Evolutionary conservation across 257 asterid genomes (phyloP), one percentile per base, ranked within the genome.

Genomic region (Echium plantagineum): DNA sequence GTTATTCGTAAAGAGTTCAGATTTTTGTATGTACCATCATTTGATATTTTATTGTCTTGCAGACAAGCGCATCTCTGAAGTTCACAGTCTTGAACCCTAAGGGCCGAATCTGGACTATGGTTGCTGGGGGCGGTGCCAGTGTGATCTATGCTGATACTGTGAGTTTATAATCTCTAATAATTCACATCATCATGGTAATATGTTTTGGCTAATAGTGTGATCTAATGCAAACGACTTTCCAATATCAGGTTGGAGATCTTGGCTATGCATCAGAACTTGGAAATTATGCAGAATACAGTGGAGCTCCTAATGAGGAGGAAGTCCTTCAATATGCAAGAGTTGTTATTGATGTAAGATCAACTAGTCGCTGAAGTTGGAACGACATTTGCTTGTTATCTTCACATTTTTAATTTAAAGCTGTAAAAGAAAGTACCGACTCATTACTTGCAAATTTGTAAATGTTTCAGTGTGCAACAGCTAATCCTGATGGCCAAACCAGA

Each of bases 41-140:
- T 32, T 32, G 42, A 32, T 32, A 16, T 55, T 51, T 48, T 52
- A 21, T 20, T 65, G 15, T 61, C 28, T 58, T 73, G 74, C 87
- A 90, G 97, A 90, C 97, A 22, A 90, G 97, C 75, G 94, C 97
- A 20, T 90, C 97, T 47, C 80, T 90, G 75, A 90, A 90, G 76
- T 90, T 90, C 86, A 90, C 96, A 0, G 94, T 90, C 64, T 77
- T 90, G 87, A 90, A 90, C 80, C 95, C 96, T 22, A 83, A 75
- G 75, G 97, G 97, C 53, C 76, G 97, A 59, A 90, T 90, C 67
- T 87, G 97, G 97, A 90, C 97, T 15, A 87, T 87, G 97, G 96
- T 90, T 52, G 97, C 97, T 66, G 97, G 97, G 57, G 97, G 97
- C 67, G 97, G 97, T 47, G 97, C 97, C 62, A 90, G 96, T 72